Conservation (phyloP, 257 asterid genomes). For the Plantago elongata region DNA sequence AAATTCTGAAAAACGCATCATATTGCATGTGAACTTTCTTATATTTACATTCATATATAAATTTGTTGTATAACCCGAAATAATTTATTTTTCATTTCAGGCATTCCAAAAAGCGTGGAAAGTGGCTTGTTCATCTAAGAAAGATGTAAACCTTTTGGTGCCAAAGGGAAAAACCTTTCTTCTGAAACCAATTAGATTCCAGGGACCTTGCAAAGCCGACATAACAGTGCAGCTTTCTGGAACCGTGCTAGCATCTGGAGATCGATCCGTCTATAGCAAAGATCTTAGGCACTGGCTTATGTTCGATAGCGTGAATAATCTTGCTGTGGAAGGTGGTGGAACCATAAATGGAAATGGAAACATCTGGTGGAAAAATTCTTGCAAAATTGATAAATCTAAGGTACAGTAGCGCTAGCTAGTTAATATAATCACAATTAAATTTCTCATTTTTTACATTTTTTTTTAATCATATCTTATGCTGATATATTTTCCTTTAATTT, state of each 20-base stretch:
- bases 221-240: conserved; percentile 59
- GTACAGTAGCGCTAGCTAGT: conserved; percentile 18
- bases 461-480: not conserved
- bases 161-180: conserved; percentile 35
- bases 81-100: conserved; percentile 22
- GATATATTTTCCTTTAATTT: not conserved
- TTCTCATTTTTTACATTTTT: not conserved
- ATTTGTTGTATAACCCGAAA: not conserved
- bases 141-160: conserved; percentile 29
- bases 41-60: not conserved
- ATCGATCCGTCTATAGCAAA: conserved; percentile 36
- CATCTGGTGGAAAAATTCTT: conserved; percentile 85
- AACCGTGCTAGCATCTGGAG: conserved; percentile 43
- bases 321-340: conserved; percentile 74
- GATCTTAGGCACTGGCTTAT: conserved; percentile 58
- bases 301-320: conserved; percentile 38
- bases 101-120: conserved; percentile 52
- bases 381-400: conserved; percentile 49
- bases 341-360: conserved; percentile 65
- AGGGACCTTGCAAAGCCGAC: conserved; percentile 56
- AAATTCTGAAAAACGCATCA: too few relatives aligned
- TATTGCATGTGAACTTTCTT: not conserved
- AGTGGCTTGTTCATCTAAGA: conserved; percentile 44
- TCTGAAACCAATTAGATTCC: conserved; percentile 42
- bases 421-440: not conserved